These are phyloP conservation scores for Leonotis leonurus DNA, from an alignment of 257 asterid species.

Conservation along the genomic window DNA sequence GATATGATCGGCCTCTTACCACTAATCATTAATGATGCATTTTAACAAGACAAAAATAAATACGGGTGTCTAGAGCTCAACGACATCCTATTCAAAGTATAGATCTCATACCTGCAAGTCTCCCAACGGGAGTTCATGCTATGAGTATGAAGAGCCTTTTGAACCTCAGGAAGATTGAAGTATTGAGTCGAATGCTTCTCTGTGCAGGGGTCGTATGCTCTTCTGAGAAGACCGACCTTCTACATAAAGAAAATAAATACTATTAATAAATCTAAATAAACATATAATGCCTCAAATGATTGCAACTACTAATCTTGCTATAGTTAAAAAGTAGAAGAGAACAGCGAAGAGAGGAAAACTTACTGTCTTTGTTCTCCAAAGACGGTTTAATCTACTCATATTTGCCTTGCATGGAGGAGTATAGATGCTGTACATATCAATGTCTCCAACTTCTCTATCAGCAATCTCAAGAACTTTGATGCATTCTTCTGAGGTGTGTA, in stretches of 20 bases:
- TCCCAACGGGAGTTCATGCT: slow-evolving; percentile 51
- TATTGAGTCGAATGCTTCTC: slow-evolving; percentile 68
- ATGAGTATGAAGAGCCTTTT: slow-evolving; percentile 72
- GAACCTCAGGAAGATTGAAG: slow-evolving; percentile 96
- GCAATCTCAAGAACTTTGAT: slow-evolving; percentile 46
- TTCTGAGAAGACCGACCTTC: slow-evolving; percentile 56
- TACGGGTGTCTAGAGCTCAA: not conserved
- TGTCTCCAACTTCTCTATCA: slow-evolving; percentile 65
- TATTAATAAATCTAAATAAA: slow-evolving; percentile 22
- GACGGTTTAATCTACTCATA: slow-evolving; percentile 31
- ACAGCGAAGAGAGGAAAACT: slow-evolving; percentile 16
- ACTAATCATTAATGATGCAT: too few relatives aligned
- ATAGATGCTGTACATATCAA: slow-evolving; percentile 83
- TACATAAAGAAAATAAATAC: slow-evolving; percentile 22
- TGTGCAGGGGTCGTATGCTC: slow-evolving; percentile 88
- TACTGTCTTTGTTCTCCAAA: slow-evolving; percentile 46
- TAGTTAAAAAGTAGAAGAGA: not conserved
- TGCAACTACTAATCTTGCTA: not conserved
- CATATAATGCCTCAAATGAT: not conserved
- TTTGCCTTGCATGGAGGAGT: slow-evolving; percentile 82
- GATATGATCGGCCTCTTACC: not conserved
- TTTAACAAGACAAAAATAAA: not conserved
- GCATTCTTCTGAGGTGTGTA: slow-evolving; percentile 42
- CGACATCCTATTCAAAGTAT: not conserved
- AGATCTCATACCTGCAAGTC: slow-evolving; percentile 66